phyloP scores from a whole-genome alignment of 768 basidiomycete species.

The Naganishia vishniacii region DNA sequence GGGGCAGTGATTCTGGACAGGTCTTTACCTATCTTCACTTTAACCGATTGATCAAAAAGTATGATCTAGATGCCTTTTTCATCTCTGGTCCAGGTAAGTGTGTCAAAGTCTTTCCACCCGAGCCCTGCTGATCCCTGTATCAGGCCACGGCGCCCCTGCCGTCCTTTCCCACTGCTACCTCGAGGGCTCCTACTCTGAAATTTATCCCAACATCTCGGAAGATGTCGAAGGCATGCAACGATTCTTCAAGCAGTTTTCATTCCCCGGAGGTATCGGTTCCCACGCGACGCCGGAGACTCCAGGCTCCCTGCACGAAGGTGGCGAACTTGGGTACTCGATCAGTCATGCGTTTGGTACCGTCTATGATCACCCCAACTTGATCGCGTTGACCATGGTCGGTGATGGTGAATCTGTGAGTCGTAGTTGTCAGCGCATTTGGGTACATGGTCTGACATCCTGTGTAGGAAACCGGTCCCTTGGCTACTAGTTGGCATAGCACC shows the following conservation, averaged over 20 bases:
- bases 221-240: constrained; percentile 41
- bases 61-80: constrained; percentile 59
- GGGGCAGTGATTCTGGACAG: constrained; percentile 66
- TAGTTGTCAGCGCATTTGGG: not conserved
- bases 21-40: constrained; percentile 66
- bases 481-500: constrained; percentile 64
- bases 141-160: constrained; percentile 78
- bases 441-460: not conserved
- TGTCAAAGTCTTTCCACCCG: not conserved
- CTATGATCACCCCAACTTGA: constrained; percentile 81
- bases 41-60: constrained; percentile 50
- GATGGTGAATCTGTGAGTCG: constrained; percentile 55
- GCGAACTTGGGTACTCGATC: constrained; percentile 83
- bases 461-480: constrained; percentile 47
- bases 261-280: constrained; percentile 62
- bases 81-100: constrained; percentile 59
- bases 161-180: constrained; percentile 78
- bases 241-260: constrained; percentile 71
- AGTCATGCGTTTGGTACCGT: constrained; percentile 69
- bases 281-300: constrained; percentile 71
- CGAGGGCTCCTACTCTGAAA: constrained; percentile 56
- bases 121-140: not conserved
- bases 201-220: constrained; percentile 41
- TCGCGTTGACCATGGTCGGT: constrained; percentile 72
- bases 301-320: constrained; percentile 81